These are phyloP conservation scores for Stachybotrys chlorohalonatus DNA, from an alignment of 2,329 filamentous ascomycete species.

Conservation along the genomic window DNA sequence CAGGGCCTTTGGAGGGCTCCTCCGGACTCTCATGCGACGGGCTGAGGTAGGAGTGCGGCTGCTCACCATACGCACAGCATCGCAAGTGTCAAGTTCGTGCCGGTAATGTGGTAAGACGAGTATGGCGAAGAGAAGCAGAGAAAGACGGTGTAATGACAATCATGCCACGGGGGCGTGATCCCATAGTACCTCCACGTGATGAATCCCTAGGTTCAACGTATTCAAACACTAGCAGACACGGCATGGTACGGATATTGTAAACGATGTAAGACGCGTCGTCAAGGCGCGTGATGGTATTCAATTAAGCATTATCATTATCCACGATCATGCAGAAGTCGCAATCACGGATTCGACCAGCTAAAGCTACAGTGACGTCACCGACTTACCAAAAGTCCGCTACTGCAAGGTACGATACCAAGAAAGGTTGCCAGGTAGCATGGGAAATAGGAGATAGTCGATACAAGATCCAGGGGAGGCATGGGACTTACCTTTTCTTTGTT, in stretches of 20 bases:
- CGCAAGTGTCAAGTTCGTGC: background rate
- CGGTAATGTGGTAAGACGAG: background rate
- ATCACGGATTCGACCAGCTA: background rate
- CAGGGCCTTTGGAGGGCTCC: background rate
- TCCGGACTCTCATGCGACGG: background rate
- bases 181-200: background rate
- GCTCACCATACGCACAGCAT: background rate
- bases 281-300: background rate
- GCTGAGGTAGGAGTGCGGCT: background rate
- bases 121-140: no score
- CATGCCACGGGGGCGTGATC: background rate
- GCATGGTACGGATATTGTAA: background rate
- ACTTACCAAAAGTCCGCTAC: background rate
- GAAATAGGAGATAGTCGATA: no score
- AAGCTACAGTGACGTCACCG: background rate
- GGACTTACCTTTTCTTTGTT: no score
- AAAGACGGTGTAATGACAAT: no score
- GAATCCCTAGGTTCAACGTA: background rate
- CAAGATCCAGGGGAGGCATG: no score
- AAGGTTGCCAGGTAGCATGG: no score
- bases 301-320: background rate
- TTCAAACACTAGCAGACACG: no score
- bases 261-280: background rate
- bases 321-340: background rate
- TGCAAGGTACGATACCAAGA: no score